These are phyloP conservation scores for Avena sativa DNA, from an alignment of 176 grass and related monocot species.

Conservation along the genomic window DNA sequence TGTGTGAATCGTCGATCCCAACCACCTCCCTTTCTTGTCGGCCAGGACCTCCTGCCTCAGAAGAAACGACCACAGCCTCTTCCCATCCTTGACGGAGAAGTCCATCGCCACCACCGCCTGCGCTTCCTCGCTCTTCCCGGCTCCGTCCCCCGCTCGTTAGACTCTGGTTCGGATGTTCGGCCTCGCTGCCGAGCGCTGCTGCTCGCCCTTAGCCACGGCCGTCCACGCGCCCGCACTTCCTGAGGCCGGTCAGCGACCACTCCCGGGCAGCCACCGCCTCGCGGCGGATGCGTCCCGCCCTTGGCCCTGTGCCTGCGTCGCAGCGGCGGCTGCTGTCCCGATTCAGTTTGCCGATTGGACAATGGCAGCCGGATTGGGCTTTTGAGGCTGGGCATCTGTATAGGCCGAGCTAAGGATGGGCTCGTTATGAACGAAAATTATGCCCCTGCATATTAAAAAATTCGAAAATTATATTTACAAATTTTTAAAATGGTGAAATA, in stretches of 20 bases:
- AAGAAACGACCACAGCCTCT: constrained; percentile 31
- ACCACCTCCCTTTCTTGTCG: constrained; percentile 38
- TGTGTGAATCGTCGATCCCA: not conserved
- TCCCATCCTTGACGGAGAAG: constrained; percentile 17
- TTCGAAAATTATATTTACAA: no score
- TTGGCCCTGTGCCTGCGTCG: not conserved
- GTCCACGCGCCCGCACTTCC: not conserved
- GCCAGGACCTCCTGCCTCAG: constrained; percentile 17
- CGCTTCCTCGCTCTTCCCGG: not conserved
- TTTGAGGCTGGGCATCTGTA: not conserved
- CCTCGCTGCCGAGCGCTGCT: not conserved
- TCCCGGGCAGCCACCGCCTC: not conserved
- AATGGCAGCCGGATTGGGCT: not conserved
- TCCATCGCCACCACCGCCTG: constrained; percentile 4
- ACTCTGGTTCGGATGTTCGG: not conserved
- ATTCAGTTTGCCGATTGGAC: not conserved
- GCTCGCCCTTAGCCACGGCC: not conserved
- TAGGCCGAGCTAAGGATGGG: not conserved
- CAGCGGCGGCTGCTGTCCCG: not conserved
- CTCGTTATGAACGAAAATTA: no score
- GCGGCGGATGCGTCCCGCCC: not conserved
- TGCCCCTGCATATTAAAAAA: no score
- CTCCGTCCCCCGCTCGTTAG: not conserved
- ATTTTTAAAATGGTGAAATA: no score
- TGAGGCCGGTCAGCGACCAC: not conserved